These are phyloP conservation scores for Microdochium bolleyi DNA, from an alignment of 2,329 filamentous ascomycete species.

Conservation along the genomic window DNA sequence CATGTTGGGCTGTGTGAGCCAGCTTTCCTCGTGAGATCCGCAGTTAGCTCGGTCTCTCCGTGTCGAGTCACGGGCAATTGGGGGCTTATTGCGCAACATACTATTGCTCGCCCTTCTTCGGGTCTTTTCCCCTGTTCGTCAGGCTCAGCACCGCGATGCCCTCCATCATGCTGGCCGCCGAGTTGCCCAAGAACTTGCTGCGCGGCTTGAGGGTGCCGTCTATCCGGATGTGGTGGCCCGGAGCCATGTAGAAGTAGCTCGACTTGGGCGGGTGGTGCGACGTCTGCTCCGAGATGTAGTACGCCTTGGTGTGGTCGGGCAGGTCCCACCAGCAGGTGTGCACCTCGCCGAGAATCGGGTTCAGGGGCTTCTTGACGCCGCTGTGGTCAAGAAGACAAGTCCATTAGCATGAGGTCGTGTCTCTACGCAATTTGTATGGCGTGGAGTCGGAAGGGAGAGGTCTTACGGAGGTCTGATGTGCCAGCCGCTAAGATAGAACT, in stretches of 20 bases:
- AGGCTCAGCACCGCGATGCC: slow-evolving; percentile 82
- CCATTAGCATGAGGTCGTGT: too few species aligned
- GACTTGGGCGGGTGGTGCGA: slow-evolving; percentile 98
- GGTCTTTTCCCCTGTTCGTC: slow-evolving; percentile 64
- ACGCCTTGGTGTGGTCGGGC: slow-evolving; percentile 73
- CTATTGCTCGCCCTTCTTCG: slow-evolving; percentile 74
- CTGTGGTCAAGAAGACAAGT: too few species aligned
- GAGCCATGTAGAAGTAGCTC: slow-evolving; percentile 98
- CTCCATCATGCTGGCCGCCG: slow-evolving; percentile 96
- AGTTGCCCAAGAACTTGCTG: slow-evolving; percentile 94
- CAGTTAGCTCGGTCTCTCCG: not conserved
- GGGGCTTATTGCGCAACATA: too few species aligned
- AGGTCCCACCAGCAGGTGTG: slow-evolving; percentile 97
- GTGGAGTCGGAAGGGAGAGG: too few species aligned
- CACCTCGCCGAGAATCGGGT: slow-evolving; percentile 90
- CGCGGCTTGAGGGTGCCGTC: slow-evolving; percentile 92
- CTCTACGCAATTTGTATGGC: too few species aligned
- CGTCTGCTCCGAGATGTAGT: slow-evolving; percentile 96
- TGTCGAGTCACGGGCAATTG: too few species aligned
- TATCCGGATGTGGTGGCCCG: slow-evolving; percentile 87
- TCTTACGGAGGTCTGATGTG: slow-evolving; percentile 94
- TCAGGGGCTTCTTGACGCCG: slow-evolving; percentile 96
- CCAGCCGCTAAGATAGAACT: slow-evolving; percentile 98
- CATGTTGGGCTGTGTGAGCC: slow-evolving; percentile 97
- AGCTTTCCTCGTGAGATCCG: slow-evolving; percentile 40